phyloP scores from a whole-genome alignment of 2,329 filamentous ascomycete genomes.

The Acephala macrosclerotiorum region DNA sequence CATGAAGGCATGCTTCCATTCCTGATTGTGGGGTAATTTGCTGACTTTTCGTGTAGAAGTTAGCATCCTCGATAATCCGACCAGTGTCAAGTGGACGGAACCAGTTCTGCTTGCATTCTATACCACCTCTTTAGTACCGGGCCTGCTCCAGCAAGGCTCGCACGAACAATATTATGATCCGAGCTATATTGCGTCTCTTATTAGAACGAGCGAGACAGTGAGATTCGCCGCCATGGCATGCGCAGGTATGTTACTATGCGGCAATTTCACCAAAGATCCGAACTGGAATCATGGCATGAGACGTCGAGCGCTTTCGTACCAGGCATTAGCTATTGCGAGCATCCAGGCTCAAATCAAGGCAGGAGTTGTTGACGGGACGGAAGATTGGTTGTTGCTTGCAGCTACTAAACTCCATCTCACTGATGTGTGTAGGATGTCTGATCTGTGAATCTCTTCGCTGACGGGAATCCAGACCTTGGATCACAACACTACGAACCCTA shows the following conservation, averaged over 20 bases:
- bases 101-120: constrained; percentile 10
- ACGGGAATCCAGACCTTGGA: constrained; percentile 3
- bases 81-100: not conserved
- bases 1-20: not conserved
- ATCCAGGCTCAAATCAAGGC: constrained; percentile 5
- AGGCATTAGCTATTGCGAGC: not conserved
- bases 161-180: not conserved
- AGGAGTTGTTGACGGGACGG: constrained; percentile 4
- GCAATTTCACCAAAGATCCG: not conserved
- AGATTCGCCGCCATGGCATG: not conserved
- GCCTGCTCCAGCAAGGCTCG: not conserved
- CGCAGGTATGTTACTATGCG: constrained; percentile 8
- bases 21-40: not conserved
- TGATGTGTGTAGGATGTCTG: constrained; percentile 5
- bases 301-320: constrained; percentile 4
- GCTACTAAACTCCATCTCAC: constrained; percentile 13
- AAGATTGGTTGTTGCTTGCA: constrained; percentile 15
- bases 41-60: not conserved
- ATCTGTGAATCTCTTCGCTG: not conserved
- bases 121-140: not conserved
- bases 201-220: not conserved
- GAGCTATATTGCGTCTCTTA: not conserved
- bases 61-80: not conserved
- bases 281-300: constrained; percentile 13
- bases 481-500: not conserved